phyloP scores from a whole-genome alignment of 163 green algal species.

The Scenedesmus sp. region DNA sequence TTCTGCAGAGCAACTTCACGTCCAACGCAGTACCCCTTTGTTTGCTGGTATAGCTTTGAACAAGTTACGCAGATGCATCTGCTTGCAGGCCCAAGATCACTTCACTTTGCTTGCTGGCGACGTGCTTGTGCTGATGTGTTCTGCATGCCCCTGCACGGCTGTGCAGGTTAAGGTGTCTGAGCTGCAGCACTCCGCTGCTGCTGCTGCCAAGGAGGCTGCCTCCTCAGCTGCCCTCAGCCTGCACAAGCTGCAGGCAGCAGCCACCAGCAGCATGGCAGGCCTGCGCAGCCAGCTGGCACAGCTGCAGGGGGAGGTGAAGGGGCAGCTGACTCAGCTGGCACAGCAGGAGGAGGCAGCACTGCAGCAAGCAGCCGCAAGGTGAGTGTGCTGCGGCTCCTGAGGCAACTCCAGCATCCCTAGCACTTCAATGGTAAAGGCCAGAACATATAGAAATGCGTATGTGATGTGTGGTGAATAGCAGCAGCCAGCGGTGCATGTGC shows the following conservation, averaged over 20 bases:
- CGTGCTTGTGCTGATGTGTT: neutral
- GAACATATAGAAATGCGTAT: no score
- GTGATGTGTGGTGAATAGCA: no score
- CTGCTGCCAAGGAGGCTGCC: slow-evolving; percentile 1
- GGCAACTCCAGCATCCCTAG: no score
- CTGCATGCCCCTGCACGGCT: neutral
- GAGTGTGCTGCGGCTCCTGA: neutral
- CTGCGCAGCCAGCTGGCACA: slow-evolving; percentile 30
- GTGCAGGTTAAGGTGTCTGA: slow-evolving; percentile 33
- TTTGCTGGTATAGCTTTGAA: neutral
- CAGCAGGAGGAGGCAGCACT: slow-evolving; percentile 21
- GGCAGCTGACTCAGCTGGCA: slow-evolving; percentile 6
- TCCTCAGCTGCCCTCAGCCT: neutral
- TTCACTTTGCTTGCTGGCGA: no score
- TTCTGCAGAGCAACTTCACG: no score
- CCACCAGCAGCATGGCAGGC: slow-evolving; percentile 22
- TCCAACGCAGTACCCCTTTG: neutral
- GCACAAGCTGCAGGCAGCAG: slow-evolving; percentile 20
- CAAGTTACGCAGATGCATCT: no score
- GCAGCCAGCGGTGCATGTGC: no score
- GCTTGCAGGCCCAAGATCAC: no score
- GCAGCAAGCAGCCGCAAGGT: slow-evolving; percentile 5
- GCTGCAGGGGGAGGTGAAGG: slow-evolving; percentile 35
- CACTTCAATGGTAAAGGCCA: no score
- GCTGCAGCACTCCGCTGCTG: slow-evolving; percentile 20